These are phyloP conservation scores for Leccinum obscurum DNA, from an alignment of 768 basidiomycete genomes.

Conservation along the genomic window DNA sequence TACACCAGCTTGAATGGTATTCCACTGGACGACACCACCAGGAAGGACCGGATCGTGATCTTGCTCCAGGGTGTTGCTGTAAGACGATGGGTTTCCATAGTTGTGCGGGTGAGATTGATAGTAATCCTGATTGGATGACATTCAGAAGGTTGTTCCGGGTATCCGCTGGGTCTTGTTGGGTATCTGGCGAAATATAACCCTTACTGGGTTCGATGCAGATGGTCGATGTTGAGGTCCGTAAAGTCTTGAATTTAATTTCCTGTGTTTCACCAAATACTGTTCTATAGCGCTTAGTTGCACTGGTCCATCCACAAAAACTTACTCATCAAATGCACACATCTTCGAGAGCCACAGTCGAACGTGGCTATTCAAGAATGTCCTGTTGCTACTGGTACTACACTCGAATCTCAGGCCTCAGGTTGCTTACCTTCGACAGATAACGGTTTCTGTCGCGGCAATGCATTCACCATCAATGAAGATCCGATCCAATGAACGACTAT, in stretches of 20 bases:
- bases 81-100: constrained; percentile 16
- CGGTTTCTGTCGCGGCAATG: not conserved
- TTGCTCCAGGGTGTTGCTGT: constrained; percentile 16
- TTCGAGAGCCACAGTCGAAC: not conserved
- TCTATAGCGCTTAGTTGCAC: constrained; percentile 2
- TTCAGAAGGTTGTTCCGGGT: constrained; percentile 20
- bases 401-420: not conserved
- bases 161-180: constrained; percentile 13
- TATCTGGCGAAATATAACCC: constrained; percentile 14
- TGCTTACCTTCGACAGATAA: not conserved
- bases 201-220: constrained; percentile 6
- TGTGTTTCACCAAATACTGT: not conserved
- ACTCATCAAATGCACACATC: not conserved
- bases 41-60: constrained; percentile 34
- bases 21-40: constrained; percentile 28
- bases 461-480: not conserved
- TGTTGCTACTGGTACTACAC: not conserved
- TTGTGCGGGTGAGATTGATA: constrained; percentile 16
- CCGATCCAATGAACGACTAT: not conserved
- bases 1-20: constrained; percentile 15
- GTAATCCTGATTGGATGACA: constrained; percentile 30
- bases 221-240: constrained; percentile 6
- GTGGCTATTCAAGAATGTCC: not conserved
- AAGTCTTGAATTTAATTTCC: not conserved
- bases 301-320: not conserved